Evolutionary conservation across 176 grass and related monocot genomes (phyloP), one percentile per base, ranked within the genome.

Genomic region (Saccharum officinarum): DNA sequence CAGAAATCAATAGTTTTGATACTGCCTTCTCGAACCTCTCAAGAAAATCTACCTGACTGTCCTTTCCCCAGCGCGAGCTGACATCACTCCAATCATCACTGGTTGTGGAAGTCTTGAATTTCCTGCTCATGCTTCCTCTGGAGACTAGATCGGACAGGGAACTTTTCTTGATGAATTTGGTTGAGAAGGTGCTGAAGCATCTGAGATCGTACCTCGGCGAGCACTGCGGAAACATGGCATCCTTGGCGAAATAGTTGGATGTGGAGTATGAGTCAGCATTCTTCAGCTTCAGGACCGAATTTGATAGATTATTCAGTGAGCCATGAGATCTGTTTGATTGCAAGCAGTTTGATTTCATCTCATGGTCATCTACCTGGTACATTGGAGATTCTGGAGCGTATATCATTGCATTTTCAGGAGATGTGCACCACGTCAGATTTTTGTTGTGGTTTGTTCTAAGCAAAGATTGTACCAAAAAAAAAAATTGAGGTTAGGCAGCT

Each of bases 101-200:
- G 44, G 70, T 85, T 57, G 93, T 79, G 78, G 87, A 94, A 38
- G 80, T 39, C 54, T 76, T 92, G 81, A 86, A 84, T 84, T 90
- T 92, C 78, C 88, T 90, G 72, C 87, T 86, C 86, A 92, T 93
- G 84, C 90, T 99, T 90, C 92, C 90, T 78, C 66, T 79, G 49
- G 89, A 84, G 49, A 99, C 88, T 55, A 90, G 73, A 42, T 94
- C 90, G 26, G 89, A 84, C 23, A 98, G 72, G 73, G 76, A 80
- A 82, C 65, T 84, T 84, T 75, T 90, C 76, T 86, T 95, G 25
- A 83, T 89, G 45, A 94, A 87, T 86, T 90, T 99, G 6, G 89
- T 77, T 39, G 95, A 98, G 85, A 98, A 98, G 80, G 77, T 94
- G 78, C 89, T 95, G 84, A 96, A 96, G 86, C 93, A 99, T 92